Evolutionary conservation across 1,139 yeast genomes (phyloP).

Genomic region (Geotrichum cucujoidarum): DNA sequence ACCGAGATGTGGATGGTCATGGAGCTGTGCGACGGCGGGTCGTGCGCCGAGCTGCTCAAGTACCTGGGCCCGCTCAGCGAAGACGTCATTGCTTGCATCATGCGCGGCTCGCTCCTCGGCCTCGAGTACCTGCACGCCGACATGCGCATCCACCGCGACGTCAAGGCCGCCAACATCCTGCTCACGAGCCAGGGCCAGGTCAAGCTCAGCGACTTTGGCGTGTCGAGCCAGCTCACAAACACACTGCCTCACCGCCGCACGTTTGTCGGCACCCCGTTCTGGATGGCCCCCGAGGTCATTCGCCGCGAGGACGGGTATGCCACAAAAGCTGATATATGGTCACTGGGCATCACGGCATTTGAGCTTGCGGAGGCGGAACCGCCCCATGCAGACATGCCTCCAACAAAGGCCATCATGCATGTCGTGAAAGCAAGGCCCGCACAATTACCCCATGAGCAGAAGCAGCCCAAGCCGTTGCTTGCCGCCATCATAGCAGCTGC

Average conservation of each 20-base stretch:
- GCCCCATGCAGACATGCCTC: slow-evolving; percentile 52
- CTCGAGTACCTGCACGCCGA: slow-evolving; percentile 65
- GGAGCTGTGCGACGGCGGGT: slow-evolving; percentile 93
- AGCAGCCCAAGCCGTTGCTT: slow-evolving; percentile 4
- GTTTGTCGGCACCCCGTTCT: slow-evolving; percentile 96
- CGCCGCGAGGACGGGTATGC: slow-evolving; percentile 55
- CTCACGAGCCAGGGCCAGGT: slow-evolving; percentile 69
- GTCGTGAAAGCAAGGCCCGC: slow-evolving; percentile 73
- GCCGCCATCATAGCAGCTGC: slow-evolving; percentile 5
- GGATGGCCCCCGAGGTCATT: slow-evolving; percentile 96
- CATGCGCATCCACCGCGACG: slow-evolving; percentile 81
- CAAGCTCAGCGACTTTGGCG: slow-evolving; percentile 94
- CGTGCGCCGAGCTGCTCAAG: slow-evolving; percentile 61
- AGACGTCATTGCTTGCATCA: slow-evolving; percentile 23
- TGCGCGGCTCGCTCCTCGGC: slow-evolving; percentile 58
- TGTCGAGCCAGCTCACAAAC: slow-evolving; percentile 79
- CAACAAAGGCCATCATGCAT: slow-evolving; percentile 67
- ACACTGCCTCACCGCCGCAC: slow-evolving; percentile 76
- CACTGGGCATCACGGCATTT: slow-evolving; percentile 80
- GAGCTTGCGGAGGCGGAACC: slow-evolving; percentile 92
- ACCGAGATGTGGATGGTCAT: slow-evolving; percentile 78
- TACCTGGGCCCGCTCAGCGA: slow-evolving; percentile 17
- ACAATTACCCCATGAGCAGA: slow-evolving; percentile 39
- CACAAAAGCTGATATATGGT: slow-evolving; percentile 87
- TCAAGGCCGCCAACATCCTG: slow-evolving; percentile 78